phyloP scores from a whole-genome alignment of 2,329 filamentous ascomycete species.

The Lizonia empirigonia region DNA sequence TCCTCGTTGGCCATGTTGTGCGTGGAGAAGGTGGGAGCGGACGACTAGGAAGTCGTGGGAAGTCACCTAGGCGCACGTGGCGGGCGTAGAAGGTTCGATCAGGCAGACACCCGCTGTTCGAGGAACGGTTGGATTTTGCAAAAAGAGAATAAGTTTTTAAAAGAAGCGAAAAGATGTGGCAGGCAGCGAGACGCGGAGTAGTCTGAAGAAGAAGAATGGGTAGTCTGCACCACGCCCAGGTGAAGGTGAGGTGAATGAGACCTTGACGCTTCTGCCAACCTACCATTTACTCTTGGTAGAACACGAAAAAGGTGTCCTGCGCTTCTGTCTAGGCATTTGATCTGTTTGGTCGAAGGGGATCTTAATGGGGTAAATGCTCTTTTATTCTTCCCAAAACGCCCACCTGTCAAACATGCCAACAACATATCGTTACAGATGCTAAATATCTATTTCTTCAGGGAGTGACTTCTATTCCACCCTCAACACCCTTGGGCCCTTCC shows the following conservation, averaged over 20 bases:
- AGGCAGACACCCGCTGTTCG: neutral
- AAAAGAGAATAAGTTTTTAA: neutral
- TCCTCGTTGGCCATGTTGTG: slow-evolving; percentile 38
- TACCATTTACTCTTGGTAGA: too few relatives aligned
- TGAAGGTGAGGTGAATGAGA: slow-evolving; percentile 7
- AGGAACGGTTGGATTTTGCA: neutral
- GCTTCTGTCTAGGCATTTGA: neutral
- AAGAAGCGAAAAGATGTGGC: too few relatives aligned
- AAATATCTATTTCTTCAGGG: slow-evolving; percentile 25
- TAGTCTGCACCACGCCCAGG: neutral
- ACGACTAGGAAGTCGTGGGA: slow-evolving; percentile 12
- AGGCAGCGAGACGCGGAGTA: neutral
- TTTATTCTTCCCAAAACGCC: slow-evolving; percentile 42
- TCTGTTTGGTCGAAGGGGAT: neutral
- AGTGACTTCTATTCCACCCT: slow-evolving; percentile 66
- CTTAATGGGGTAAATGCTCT: slow-evolving; percentile 16
- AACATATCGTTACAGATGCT: slow-evolving; percentile 40
- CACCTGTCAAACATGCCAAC: slow-evolving; percentile 22
- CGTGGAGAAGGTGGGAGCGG: slow-evolving; percentile 22
- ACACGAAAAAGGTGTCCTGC: too few relatives aligned
- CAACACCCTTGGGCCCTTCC: slow-evolving; percentile 72
- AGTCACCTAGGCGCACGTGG: slow-evolving; percentile 9
- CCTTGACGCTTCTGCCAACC: neutral
- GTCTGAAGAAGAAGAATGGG: neutral
- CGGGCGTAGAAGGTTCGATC: slow-evolving; percentile 6